Conservation (phyloP, 139 green algal species). For the Chlamydomonas sphaeroides region DNA sequence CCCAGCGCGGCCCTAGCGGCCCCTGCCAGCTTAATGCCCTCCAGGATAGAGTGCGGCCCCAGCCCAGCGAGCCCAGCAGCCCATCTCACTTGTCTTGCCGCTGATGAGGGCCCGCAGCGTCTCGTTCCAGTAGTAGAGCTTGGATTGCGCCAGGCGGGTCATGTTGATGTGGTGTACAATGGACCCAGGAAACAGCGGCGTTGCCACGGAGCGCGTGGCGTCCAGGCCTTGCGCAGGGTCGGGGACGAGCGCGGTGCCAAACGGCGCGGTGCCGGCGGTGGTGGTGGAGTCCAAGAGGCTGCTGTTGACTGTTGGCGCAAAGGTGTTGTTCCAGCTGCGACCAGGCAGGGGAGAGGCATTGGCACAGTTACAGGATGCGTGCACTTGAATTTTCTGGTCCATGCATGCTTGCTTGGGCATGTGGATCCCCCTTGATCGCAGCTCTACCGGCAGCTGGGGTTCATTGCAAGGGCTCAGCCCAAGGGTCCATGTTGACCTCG, state of each 20-base stretch:
- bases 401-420: no score
- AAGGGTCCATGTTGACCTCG: no score
- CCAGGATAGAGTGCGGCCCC: neutral
- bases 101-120: neutral
- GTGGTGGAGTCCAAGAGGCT: neutral
- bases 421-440: no score
- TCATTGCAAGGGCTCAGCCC: no score
- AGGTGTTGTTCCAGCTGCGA: slow-evolving; percentile 13
- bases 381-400: no score
- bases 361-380: no score
- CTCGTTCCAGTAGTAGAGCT: neutral
- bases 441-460: no score
- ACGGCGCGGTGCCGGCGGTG: neutral
- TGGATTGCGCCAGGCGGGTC: neutral
- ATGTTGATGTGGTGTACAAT: neutral
- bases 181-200: neutral
- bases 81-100: no score
- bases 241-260: no score
- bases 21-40: no score
- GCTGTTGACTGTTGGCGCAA: neutral
- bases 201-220: neutral
- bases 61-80: no score
- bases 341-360: neutral
- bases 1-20: no score
- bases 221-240: neutral